Evolutionary conservation across 257 asterid species (phyloP).

Genomic region (Ilex aquifolium): DNA sequence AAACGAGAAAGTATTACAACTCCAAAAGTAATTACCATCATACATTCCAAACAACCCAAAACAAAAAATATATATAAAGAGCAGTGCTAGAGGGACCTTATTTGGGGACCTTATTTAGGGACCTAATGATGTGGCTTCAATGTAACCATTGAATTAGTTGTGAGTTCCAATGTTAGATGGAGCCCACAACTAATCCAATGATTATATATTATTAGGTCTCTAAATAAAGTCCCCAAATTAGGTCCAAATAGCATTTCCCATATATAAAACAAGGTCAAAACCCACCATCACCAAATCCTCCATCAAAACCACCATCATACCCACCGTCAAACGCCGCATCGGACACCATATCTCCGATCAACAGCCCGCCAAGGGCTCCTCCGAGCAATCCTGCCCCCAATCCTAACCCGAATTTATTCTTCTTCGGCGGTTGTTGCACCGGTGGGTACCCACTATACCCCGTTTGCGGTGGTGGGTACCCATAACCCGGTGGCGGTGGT

Average conservation of each 20-base stretch:
- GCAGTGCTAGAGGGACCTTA: too few relatives aligned
- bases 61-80: conserved; percentile 2
- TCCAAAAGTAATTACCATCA: too few relatives aligned
- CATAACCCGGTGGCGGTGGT: conserved; percentile 36
- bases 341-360: conserved; percentile 65
- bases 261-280: conserved; percentile 5
- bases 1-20: too few relatives aligned
- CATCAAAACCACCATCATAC: conserved; percentile 37
- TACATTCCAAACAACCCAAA: too few relatives aligned
- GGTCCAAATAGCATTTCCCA: too few relatives aligned
- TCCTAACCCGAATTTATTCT: conserved; percentile 59
- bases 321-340: conserved; percentile 23
- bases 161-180: too few relatives aligned
- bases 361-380: conserved; percentile 70
- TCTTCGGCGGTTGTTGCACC: conserved; percentile 33
- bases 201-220: too few relatives aligned
- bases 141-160: too few relatives aligned
- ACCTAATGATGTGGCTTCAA: too few relatives aligned
- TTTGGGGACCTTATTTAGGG: too few relatives aligned
- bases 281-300: conserved; percentile 27
- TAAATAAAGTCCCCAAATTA: too few relatives aligned
- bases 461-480: conserved; percentile 37
- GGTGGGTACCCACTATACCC: conserved; percentile 54
- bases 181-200: too few relatives aligned
- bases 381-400: conserved; percentile 83